Conservation (phyloP, 2,329 filamentous ascomycete species). For the Xylariaceae sp. region DNA sequence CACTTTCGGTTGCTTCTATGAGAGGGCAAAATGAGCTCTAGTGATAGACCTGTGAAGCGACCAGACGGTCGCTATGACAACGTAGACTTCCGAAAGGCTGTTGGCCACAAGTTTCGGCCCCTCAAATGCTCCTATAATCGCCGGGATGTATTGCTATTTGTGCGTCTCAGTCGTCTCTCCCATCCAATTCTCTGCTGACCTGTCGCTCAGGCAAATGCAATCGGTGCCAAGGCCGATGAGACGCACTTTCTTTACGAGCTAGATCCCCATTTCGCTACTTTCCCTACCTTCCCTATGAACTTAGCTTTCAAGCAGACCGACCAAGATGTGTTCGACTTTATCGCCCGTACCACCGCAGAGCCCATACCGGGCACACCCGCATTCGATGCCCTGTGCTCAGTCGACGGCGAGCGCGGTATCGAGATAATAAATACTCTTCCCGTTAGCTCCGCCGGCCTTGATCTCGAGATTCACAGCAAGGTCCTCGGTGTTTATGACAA, state of each 20-base stretch:
- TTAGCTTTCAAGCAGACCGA: slow-evolving; percentile 43
- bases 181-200: not conserved
- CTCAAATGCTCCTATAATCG: slow-evolving; percentile 32
- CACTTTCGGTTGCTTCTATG: too few relatives aligned
- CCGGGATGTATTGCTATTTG: slow-evolving; percentile 41
- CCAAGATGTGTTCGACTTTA: slow-evolving; percentile 31
- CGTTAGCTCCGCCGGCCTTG: slow-evolving; percentile 12
- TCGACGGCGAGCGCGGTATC: slow-evolving; percentile 15
- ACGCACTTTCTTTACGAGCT: slow-evolving; percentile 43
- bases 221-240: slow-evolving; percentile 36
- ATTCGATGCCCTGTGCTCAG: slow-evolving; percentile 13
- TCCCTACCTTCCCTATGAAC: slow-evolving; percentile 46
- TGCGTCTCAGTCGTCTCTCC: slow-evolving; percentile 19
- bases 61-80: slow-evolving; percentile 16
- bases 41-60: slow-evolving; percentile 13
- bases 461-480: slow-evolving; percentile 33
- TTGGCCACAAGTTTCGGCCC: slow-evolving; percentile 12
- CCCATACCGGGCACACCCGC: slow-evolving; percentile 15
- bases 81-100: slow-evolving; percentile 17
- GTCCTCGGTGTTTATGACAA: slow-evolving; percentile 45
- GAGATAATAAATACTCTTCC: slow-evolving; percentile 15
- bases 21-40: too few relatives aligned
- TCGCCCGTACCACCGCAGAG: slow-evolving; percentile 11
- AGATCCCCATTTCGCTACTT: slow-evolving; percentile 40
- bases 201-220: slow-evolving; percentile 34